These are phyloP conservation scores for Coniferiporia weirii DNA, from an alignment of 1,284 basidiomycete genomes.

Conservation along the genomic window DNA sequence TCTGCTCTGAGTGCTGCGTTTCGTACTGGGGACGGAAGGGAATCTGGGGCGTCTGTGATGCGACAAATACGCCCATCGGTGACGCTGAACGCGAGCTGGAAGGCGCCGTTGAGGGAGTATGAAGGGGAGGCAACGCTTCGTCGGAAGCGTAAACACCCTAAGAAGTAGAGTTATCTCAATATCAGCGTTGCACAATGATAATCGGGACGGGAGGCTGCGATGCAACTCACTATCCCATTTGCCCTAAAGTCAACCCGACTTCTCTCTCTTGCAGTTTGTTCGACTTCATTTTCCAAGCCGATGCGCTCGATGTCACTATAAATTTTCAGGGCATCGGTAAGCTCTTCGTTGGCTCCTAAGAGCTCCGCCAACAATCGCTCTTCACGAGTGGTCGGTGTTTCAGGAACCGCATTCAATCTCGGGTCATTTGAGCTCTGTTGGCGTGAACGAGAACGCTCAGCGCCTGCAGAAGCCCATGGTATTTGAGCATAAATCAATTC, in stretches of 20 bases:
- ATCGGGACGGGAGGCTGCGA: neutral
- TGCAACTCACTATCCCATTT: slow-evolving; percentile 47
- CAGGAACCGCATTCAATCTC: slow-evolving; percentile 12
- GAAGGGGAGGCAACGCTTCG: slow-evolving; percentile 4
- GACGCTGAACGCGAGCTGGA: slow-evolving; percentile 22
- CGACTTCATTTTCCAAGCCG: slow-evolving; percentile 49
- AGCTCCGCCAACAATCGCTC: slow-evolving; percentile 48
- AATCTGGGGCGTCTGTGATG: neutral
- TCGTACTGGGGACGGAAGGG: neutral
- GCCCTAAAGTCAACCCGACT: slow-evolving; percentile 54
- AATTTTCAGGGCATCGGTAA: slow-evolving; percentile 42
- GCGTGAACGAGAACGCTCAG: slow-evolving; percentile 51
- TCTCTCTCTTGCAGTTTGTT: slow-evolving; percentile 43
- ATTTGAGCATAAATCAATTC: slow-evolving; percentile 73
- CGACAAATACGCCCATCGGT: slow-evolving; percentile 5
- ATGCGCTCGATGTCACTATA: slow-evolving; percentile 66
- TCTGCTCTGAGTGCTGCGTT: neutral
- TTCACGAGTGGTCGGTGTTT: slow-evolving; percentile 23
- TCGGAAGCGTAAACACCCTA: neutral
- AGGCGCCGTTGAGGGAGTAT: slow-evolving; percentile 15
- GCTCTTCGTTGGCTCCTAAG: slow-evolving; percentile 57
- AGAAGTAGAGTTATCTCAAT: neutral
- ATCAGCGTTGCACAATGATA: neutral
- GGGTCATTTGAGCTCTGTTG: slow-evolving; percentile 21
- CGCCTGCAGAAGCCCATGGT: slow-evolving; percentile 71